A percentile compares a stretch with the other conserved stretches of the same genome.
Evolutionary conservation across 2,329 filamentous ascomycete species (phyloP).

Genomic region (Dactylonectria estremocensis): DNA sequence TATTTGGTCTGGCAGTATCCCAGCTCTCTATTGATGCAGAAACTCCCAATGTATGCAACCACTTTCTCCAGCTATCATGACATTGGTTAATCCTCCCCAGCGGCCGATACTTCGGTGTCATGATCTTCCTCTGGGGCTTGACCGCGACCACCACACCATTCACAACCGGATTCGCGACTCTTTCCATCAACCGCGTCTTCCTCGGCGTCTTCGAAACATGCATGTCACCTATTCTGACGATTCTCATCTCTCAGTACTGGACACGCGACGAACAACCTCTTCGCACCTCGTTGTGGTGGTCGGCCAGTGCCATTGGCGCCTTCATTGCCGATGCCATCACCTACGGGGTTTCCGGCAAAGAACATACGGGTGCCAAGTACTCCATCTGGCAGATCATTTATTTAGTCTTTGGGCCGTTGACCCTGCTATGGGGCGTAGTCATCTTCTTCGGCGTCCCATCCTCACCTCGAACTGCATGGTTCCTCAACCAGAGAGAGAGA

Average conservation of each 20-base stretch:
- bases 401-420: slow-evolving; percentile 8
- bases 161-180: slow-evolving; percentile 23
- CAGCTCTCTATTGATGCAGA: background rate
- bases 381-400: slow-evolving; percentile 16
- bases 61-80: background rate
- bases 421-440: slow-evolving; percentile 18
- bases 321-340: slow-evolving; percentile 29
- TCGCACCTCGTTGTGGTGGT: slow-evolving; percentile 36
- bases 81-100: background rate
- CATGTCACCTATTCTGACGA: slow-evolving; percentile 30
- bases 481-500: slow-evolving; percentile 26
- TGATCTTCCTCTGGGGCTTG: slow-evolving; percentile 9
- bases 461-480: slow-evolving; percentile 24
- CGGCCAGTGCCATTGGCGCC: slow-evolving; percentile 28
- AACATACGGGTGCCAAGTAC: background rate
- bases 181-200: slow-evolving; percentile 32
- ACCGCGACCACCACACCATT: background rate
- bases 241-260: slow-evolving; percentile 34
- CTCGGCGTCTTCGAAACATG: slow-evolving; percentile 36
- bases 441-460: slow-evolving; percentile 20
- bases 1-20: background rate
- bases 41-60: background rate
- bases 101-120: background rate
- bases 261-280: slow-evolving; percentile 36
- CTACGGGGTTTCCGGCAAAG: background rate